Evolutionary conservation across 495 filamentous ascomycete genomes (phyloP).

Genomic region (Aspergillus steynii): DNA sequence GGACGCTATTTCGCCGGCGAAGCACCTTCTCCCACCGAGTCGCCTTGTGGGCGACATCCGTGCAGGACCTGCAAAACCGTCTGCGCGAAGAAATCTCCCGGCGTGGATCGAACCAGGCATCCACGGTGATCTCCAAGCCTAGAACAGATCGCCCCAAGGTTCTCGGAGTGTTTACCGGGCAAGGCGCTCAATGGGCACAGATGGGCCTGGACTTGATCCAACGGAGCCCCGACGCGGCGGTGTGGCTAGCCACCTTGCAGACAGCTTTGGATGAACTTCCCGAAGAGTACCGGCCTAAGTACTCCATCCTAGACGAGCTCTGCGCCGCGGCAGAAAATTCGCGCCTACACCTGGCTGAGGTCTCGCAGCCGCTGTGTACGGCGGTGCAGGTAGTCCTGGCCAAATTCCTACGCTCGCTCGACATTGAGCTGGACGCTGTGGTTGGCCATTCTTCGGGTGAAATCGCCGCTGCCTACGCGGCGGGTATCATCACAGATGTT

Average conservation of each 20-base stretch:
- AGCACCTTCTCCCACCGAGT: too few relatives aligned
- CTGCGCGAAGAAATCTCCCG: too few relatives aligned
- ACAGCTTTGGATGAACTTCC: not conserved
- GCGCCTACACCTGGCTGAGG: constrained; percentile 5
- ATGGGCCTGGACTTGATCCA: constrained; percentile 21
- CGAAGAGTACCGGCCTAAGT: not conserved
- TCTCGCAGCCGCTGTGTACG: constrained; percentile 29
- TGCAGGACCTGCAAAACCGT: too few relatives aligned
- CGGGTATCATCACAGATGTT: constrained; percentile 9
- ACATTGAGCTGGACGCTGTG: constrained; percentile 11
- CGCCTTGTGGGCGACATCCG: too few relatives aligned
- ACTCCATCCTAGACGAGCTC: constrained; percentile 6
- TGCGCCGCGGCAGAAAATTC: not conserved
- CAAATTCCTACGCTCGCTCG: constrained; percentile 13
- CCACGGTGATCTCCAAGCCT: constrained; percentile 36
- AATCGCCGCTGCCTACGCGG: constrained; percentile 22
- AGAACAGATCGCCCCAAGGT: not conserved
- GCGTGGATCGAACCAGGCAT: too few relatives aligned
- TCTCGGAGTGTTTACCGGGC: constrained; percentile 15
- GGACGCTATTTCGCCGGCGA: too few relatives aligned
- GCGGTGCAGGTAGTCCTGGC: constrained; percentile 32
- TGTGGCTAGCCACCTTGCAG: not conserved
- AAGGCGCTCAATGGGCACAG: constrained; percentile 28
- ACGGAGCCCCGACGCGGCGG: constrained; percentile 5
- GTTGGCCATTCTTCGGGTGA: constrained; percentile 26